Base-by-base conservation (phyloP, 768 basidiomycete genomes). In the Trametes maxima region DNA sequence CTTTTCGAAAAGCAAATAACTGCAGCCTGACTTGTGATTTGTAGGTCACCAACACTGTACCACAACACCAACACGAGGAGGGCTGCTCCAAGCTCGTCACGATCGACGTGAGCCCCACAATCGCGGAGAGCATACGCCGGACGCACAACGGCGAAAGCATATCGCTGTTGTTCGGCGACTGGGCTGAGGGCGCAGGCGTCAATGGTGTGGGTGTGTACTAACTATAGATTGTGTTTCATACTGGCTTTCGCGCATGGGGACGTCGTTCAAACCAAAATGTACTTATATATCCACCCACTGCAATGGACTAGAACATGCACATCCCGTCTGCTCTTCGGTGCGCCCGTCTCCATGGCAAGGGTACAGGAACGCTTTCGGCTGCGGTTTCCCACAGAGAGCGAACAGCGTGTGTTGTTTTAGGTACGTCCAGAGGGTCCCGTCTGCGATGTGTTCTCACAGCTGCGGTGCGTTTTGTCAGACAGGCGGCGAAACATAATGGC, bases 71-170 rank as follows among this genome's bases (percentile, higher is more conserved):
- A 55, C 88, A 94, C 66, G 78, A 83, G 67, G 75, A 67, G 3
- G 70, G 72, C 35, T 88, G 87, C 69, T 79, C 84, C 36, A 98
- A 97, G 73, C 80, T 99, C 55, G 84, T 90, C 67, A 88, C 90
- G 8, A 85, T 99, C 68, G 97, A 99, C 75, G 85, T 98, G 69
- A 91, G 88, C 70, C 85, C 92, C 25, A 93, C 92, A 39, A 87
- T 99, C 65, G 92, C 97, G 5, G 97, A 99, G 79, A 94, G 92
- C 66, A 97, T 99, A 57, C 88, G 97, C 43, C 82, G 96, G 62
- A 95, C 92, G 3, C 94, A 95, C 74, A 95, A 95, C 63, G 94
- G 94, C 59, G 94, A 95, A 77, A 94, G 92, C 63, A 94, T 95
- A 69, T 92, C 90, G 64, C 72, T 94, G 37, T 78, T 95, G 12